Base-by-base conservation (phyloP, 495 filamentous ascomycete genomes). In the Thermothielavioides terrestris region DNA sequence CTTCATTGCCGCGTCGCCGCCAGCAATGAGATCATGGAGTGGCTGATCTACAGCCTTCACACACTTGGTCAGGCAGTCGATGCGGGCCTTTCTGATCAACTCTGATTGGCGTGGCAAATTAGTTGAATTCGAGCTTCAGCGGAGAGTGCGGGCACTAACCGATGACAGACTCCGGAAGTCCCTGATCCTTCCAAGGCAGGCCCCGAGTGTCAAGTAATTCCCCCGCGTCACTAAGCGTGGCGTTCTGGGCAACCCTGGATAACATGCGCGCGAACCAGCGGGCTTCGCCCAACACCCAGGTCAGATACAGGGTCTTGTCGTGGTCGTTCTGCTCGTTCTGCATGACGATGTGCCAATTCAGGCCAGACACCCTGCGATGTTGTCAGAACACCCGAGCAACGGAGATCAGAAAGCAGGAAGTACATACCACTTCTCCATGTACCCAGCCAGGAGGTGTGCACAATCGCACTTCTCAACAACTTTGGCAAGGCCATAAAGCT, bases 251-350 rank as follows among this genome's bases (percentile, higher is more conserved):
- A 5, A 52, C 52, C 18, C 41, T 51, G 28, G 50, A 35, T 0
- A 60, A 12, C 10, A 52, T 25, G 8, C 26, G 20, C 5, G 40
- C 12, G 18, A 63, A 57, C 41, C 47, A 49, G 21, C 50, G 45
- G 37, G 20, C 44, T 6, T 58, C 52, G 20, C 60, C 60, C 27
- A 63, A 34, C 2, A 56, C 50, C 60, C 60, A 63, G 4, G 52
- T 30, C 6, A 58, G 18, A 25, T 39, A 53, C 25, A 63, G 40
- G 1, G 48, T 42, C 47, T 60, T 56, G 10, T 63, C 57, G 32
- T 56, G 22, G 21, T 58, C 42, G 20, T 40, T 28, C 0, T 14
- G 5, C 3, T 28, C 42, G 2, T n/a, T 25, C 10, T 45, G 32
- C 50, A 48, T 55, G 27, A 46, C 27, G 17, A 51, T 28, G 18